A percentile compares a stretch with the other conserved stretches of the same genome.
Evolutionary conservation across 73 alveolate species (phyloP).

Genomic region (Stentor coeruleus): DNA sequence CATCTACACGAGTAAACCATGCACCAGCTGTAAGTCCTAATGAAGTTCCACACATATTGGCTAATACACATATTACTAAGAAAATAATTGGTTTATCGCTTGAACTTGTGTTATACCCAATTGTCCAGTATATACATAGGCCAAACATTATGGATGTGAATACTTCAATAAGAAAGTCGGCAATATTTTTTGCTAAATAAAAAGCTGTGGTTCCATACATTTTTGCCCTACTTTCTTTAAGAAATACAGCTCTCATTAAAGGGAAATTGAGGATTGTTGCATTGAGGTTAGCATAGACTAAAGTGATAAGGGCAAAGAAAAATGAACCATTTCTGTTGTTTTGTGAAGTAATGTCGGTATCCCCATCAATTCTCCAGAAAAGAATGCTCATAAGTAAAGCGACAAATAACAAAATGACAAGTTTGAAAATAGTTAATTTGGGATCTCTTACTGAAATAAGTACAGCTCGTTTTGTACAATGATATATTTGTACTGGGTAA

Average conservation of each 20-base stretch:
- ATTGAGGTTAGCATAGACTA: background rate
- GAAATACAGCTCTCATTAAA: background rate
- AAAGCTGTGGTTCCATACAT: slow-evolving; percentile 19
- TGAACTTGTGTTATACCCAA: slow-evolving; percentile 1
- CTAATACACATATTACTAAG: background rate
- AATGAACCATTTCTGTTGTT: slow-evolving; percentile 3
- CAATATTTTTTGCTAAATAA: background rate
- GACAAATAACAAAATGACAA: background rate
- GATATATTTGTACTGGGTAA: background rate
- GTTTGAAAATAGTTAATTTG: background rate
- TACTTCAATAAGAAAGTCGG: background rate
- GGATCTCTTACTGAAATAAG: background rate
- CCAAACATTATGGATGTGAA: background rate
- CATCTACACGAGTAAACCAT: slow-evolving; percentile 1
- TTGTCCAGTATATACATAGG: background rate
- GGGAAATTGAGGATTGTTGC: background rate
- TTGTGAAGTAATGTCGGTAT: background rate
- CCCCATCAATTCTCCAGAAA: background rate
- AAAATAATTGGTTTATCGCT: background rate
- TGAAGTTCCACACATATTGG: background rate
- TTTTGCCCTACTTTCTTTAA: background rate
- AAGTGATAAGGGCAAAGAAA: background rate
- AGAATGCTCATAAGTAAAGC: background rate
- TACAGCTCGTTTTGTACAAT: background rate
- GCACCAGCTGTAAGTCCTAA: background rate